Evolutionary conservation across 176 grass and related monocot genomes (phyloP).

Genomic region (Triticum turgidum): DNA sequence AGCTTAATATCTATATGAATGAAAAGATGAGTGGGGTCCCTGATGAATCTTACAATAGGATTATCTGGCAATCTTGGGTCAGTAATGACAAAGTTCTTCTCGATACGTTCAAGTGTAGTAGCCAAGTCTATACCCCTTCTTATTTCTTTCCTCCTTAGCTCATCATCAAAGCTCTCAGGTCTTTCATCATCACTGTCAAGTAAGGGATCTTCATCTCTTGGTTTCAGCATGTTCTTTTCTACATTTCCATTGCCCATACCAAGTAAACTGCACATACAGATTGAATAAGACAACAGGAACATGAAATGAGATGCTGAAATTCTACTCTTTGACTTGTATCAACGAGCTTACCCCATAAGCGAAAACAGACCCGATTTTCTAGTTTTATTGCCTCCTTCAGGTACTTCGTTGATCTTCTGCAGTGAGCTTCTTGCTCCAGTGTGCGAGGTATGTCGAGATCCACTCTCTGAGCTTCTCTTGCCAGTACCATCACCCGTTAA

Average conservation of each 20-base stretch:
- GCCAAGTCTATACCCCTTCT: slow-evolving; percentile 97
- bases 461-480: slow-evolving; percentile 64
- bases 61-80: slow-evolving; percentile 77
- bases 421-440: slow-evolving; percentile 57
- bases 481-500: slow-evolving; percentile 10
- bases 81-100: slow-evolving; percentile 84
- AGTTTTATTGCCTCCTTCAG: slow-evolving; percentile 55
- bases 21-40: background rate
- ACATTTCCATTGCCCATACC: slow-evolving; percentile 48
- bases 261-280: slow-evolving; percentile 45
- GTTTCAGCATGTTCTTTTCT: slow-evolving; percentile 56
- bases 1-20: background rate
- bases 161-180: slow-evolving; percentile 79
- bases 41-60: slow-evolving; percentile 65
- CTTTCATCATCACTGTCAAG: slow-evolving; percentile 83
- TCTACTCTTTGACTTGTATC: background rate
- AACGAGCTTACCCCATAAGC: slow-evolving; percentile 68
- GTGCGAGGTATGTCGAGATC: slow-evolving; percentile 28
- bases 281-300: background rate
- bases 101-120: slow-evolving; percentile 94
- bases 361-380: slow-evolving; percentile 71
- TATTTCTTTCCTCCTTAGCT: slow-evolving; percentile 83
- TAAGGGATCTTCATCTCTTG: slow-evolving; percentile 58
- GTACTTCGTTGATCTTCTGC: slow-evolving; percentile 74
- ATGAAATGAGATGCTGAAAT: background rate